Evolutionary conservation across 257 asterid genomes (phyloP), one percentile per base, ranked within the genome.

Genomic region (Salvia splendens): DNA sequence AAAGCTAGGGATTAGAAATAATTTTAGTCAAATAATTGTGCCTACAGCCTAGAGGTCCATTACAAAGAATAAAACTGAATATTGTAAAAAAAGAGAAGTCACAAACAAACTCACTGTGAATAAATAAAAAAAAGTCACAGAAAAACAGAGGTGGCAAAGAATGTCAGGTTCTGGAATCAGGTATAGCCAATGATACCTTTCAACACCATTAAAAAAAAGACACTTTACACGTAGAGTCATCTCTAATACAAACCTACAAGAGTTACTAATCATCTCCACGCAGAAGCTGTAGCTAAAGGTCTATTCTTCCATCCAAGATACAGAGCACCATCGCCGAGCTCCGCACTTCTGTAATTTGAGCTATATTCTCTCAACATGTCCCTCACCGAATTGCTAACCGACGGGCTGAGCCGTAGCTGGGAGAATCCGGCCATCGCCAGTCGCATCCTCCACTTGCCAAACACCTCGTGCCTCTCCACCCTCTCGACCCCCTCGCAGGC

Each of bases 291-390:
- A 11, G 93, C 73, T 14, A 91, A 66, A 56, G 85, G 82, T 72
- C 95, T 79, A 73, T 77, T 85, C 83, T 88, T 92, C 96, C 97
- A 89, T 55, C 96, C 96, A 41, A 92, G 96, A 73, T 76, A 87
- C 63, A 92, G 64, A 0, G 89, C 91, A 1, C 95, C 96, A 12
- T 87, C 69, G 28, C 74, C 79, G 64, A 16, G 11, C 15, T 87
- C 93, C 0, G 68, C 85, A 51, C 83, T 30, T 53, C 83, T 61
- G 74, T 71, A 92, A 75, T 89, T 86, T 50, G 83, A 47, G 81
- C 84, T 86, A 32, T 77, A 87, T 5, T 84, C 95, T 47, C 75
- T 82, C 76, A 92, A 65, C 88, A 89, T 72, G 20, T 80, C 84
- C 64, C 28, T 74, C 6, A 83, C 65, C 6, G 85, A 82, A n/a